Evolutionary conservation across 257 asterid genomes (phyloP).

Genomic region (Capsicum chinense): DNA sequence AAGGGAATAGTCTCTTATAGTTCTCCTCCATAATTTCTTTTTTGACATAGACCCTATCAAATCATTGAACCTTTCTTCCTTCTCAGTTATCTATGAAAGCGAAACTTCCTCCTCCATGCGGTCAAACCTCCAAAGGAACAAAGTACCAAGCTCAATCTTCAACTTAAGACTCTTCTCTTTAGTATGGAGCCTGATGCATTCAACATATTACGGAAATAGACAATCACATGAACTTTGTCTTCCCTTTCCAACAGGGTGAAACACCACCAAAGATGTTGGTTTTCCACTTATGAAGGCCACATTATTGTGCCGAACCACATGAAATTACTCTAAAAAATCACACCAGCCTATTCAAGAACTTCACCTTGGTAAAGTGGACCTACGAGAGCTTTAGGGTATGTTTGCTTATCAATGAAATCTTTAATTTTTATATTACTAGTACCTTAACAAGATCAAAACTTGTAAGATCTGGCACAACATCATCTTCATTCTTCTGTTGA

Average conservation of each 20-base stretch:
- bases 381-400: slow-evolving; percentile 37
- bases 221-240: no score
- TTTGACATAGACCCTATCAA: slow-evolving; percentile 43
- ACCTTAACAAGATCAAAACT: no score
- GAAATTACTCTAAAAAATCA: slow-evolving; percentile 50
- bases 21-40: slow-evolving; percentile 53
- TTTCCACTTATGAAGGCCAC: slow-evolving; percentile 55
- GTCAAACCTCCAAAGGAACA: slow-evolving; percentile 65
- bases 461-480: no score
- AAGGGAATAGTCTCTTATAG: slow-evolving; percentile 47
- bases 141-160: slow-evolving; percentile 55
- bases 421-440: no score
- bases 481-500: no score
- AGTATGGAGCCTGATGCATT: slow-evolving; percentile 74
- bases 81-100: slow-evolving; percentile 73
- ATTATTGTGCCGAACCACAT: slow-evolving; percentile 73
- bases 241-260: no score
- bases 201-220: slow-evolving; percentile 41
- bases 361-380: not conserved
- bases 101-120: slow-evolving; percentile 92
- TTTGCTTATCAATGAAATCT: no score
- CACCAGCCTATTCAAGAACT: slow-evolving; percentile 70
- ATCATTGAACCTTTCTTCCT: slow-evolving; percentile 62
- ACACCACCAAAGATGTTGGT: not conserved
- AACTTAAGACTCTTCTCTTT: slow-evolving; percentile 65